These are phyloP conservation scores for Bruguiera sexangula DNA, from an alignment of 345 rosid species.

Conservation along the genomic window DNA sequence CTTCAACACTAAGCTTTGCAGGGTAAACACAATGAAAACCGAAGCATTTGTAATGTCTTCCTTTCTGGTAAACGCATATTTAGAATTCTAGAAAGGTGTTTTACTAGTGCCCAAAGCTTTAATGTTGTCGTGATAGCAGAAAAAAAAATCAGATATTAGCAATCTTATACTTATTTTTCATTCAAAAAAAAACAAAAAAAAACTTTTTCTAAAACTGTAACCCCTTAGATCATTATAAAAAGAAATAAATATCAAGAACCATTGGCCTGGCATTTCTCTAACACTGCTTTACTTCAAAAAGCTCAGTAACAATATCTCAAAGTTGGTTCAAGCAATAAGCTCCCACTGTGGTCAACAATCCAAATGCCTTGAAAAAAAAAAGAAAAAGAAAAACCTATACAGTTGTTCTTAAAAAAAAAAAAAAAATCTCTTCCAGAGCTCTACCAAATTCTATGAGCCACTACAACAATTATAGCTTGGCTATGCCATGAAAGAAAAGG, in stretches of 20 bases:
- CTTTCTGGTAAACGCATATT: no score
- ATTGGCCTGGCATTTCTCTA: background rate
- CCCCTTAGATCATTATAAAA: no score
- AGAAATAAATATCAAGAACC: background rate
- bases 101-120: no score
- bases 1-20: no score
- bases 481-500: background rate
- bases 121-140: no score
- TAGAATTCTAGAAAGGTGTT: no score
- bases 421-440: slow-evolving; percentile 16
- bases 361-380: background rate
- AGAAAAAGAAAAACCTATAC: background rate
- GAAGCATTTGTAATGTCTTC: no score
- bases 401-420: background rate
- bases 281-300: slow-evolving; percentile 5
- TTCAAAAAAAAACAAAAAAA: no score
- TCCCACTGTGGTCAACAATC: background rate
- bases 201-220: no score
- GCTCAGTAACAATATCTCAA: background rate
- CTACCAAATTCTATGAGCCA: slow-evolving; percentile 3
- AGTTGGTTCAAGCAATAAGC: background rate
- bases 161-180: no score
- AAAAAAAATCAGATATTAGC: no score
- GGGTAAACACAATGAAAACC: no score
- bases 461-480: background rate